These are phyloP conservation scores for Phialophora chinensis DNA, from an alignment of 2,329 filamentous ascomycete genomes.

Conservation along the genomic window DNA sequence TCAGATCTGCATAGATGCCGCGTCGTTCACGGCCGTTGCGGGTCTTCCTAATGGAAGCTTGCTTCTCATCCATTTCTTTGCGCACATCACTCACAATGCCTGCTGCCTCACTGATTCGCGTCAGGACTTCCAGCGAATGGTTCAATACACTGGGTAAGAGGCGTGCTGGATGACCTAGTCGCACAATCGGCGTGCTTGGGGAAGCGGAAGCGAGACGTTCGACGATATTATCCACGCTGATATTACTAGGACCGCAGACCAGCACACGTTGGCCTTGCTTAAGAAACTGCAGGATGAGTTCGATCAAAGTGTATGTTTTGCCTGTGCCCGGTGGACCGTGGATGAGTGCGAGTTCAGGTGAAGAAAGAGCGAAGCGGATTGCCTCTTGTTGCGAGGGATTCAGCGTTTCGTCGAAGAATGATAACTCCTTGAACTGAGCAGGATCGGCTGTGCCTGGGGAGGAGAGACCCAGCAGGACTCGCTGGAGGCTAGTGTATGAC, in stretches of 20 bases:
- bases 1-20: constrained; percentile 83
- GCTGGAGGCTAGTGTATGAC: constrained; percentile 61
- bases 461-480: constrained; percentile 65
- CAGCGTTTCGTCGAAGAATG: constrained; percentile 62
- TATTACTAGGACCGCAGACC: constrained; percentile 96
- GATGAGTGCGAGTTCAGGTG: constrained; percentile 82
- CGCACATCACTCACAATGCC: constrained; percentile 88
- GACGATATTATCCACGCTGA: constrained; percentile 97
- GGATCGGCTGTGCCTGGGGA: constrained; percentile 60
- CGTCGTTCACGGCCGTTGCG: constrained; percentile 78
- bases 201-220: constrained; percentile 71
- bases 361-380: constrained; percentile 80
- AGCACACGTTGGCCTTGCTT: constrained; percentile 75
- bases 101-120: constrained; percentile 86
- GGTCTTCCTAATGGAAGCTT: constrained; percentile 86
- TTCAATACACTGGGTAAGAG: constrained; percentile 84
- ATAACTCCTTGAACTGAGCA: constrained; percentile 52
- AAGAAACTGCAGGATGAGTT: constrained; percentile 89
- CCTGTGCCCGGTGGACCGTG: constrained; percentile 96
- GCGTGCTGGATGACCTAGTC: constrained; percentile 89
- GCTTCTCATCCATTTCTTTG: constrained; percentile 90
- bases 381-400: constrained; percentile 69
- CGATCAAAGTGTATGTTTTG: constrained; percentile 95
- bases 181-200: constrained; percentile 81
- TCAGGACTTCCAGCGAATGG: constrained; percentile 90